Conservation (phyloP, 805 yeast genomes). For the Yarrowia sp. region DNA sequence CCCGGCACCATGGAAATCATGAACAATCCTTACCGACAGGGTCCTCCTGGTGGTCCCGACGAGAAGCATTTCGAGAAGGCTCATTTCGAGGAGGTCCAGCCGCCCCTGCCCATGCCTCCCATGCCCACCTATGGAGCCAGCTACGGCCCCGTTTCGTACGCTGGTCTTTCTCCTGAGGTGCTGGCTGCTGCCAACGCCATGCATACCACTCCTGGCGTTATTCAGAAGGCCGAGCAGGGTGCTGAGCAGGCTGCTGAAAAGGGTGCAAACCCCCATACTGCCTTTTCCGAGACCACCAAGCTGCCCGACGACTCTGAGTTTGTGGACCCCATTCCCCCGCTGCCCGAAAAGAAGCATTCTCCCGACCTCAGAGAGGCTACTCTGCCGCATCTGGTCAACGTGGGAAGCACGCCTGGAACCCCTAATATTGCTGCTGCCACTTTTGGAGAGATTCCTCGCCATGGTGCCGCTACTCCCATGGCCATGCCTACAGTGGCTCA, state of each 20-base stretch:
- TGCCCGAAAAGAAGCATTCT: constrained; percentile 2
- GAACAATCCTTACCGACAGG: not conserved
- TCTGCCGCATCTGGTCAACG: not conserved
- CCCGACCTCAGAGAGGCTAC: constrained; percentile 3
- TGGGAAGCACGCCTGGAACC: not conserved
- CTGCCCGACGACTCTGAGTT: constrained; percentile 11
- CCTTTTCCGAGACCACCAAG: constrained; percentile 1
- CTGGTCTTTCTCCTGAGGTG: constrained; percentile 13
- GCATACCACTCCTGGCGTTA: not conserved
- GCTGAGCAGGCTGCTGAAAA: not conserved
- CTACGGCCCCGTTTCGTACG: not conserved
- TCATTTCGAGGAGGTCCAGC: constrained; percentile 2
- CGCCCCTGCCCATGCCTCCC: constrained; percentile 18
- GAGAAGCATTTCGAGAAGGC: constrained; percentile 5
- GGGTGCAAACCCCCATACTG: constrained; percentile 1
- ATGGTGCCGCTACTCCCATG: not conserved
- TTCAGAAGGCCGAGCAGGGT: not conserved
- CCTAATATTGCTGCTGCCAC: not conserved
- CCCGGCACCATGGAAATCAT: constrained; percentile 50
- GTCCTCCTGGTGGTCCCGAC: not conserved
- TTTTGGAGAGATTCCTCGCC: not conserved
- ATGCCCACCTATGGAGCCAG: constrained; percentile 5
- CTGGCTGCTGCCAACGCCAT: constrained; percentile 5
- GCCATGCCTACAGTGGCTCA: constrained; percentile 1
- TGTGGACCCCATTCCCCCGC: not conserved